Conservation (phyloP, 2,329 filamentous ascomycete genomes). For the Colletotrichum salicis region DNA sequence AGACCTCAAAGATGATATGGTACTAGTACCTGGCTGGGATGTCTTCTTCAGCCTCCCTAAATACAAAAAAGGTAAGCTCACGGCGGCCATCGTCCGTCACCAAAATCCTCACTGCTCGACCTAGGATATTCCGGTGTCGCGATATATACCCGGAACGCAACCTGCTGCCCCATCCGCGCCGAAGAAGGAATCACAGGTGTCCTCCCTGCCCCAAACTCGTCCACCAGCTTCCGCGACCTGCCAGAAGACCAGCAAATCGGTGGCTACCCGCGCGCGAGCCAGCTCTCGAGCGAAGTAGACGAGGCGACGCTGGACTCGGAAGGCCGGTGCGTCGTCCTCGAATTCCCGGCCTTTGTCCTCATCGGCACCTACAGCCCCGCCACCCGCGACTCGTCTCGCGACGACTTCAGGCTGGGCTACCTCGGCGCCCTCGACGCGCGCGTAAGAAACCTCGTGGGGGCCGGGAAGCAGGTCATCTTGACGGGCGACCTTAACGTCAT, state of each 20-base stretch:
- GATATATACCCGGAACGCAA: constrained; percentile 90
- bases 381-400: constrained; percentile 83
- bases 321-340: constrained; percentile 88
- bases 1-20: constrained; percentile 94
- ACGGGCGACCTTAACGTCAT: constrained; percentile 90
- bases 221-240: constrained; percentile 78
- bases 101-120: background rate
- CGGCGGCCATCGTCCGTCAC: background rate
- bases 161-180: constrained; percentile 85
- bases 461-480: constrained; percentile 86
- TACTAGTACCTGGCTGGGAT: constrained; percentile 93
- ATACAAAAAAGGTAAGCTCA: constrained; percentile 82
- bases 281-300: constrained; percentile 74
- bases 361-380: constrained; percentile 94
- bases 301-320: constrained; percentile 84
- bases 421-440: constrained; percentile 83
- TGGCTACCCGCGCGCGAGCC: constrained; percentile 80
- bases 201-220: constrained; percentile 77
- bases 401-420: constrained; percentile 85
- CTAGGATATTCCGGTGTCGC: constrained; percentile 94
- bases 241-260: constrained; percentile 82
- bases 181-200: constrained; percentile 94
- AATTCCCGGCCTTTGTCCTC: constrained; percentile 94
- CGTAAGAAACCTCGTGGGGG: constrained; percentile 81
- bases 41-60: constrained; percentile 94